These are phyloP conservation scores for Cryphonectria japonica DNA, from an alignment of 2,329 filamentous ascomycete genomes.

Conservation along the genomic window DNA sequence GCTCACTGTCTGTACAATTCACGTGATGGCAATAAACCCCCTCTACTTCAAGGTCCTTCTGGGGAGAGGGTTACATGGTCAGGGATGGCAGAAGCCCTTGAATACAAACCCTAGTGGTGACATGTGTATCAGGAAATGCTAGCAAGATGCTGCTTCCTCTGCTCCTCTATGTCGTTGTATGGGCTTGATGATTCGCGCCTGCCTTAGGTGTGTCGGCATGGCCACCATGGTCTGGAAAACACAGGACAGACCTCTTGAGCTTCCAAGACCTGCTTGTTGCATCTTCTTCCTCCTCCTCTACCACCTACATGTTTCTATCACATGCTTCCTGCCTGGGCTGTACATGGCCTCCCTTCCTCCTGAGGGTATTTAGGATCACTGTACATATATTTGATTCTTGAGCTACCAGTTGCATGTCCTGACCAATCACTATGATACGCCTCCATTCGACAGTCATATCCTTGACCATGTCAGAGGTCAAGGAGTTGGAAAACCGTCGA, in stretches of 20 bases:
- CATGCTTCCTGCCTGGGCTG: background rate
- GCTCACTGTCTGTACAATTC: background rate
- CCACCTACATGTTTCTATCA: background rate
- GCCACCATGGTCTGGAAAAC: background rate
- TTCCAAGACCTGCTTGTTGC: background rate
- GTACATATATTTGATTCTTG: background rate
- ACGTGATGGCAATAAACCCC: background rate
- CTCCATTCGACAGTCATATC: slow-evolving; percentile 44
- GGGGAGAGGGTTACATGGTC: background rate
- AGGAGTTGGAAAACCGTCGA: slow-evolving; percentile 42
- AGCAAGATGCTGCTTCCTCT: slow-evolving; percentile 5
- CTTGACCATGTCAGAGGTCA: slow-evolving; percentile 47
- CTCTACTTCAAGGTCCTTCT: no score
- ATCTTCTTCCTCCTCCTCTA: background rate
- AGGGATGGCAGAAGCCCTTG: background rate
- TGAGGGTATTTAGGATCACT: background rate
- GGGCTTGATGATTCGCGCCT: background rate
- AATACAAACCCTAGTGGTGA: background rate
- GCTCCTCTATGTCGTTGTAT: background rate
- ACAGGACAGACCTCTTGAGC: background rate
- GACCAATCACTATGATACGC: slow-evolving; percentile 44
- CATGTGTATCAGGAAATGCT: background rate
- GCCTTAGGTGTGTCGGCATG: background rate
- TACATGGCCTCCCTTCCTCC: background rate
- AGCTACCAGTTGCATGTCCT: background rate